phyloP scores from a whole-genome alignment of 2,329 filamentous ascomycete genomes.

The Ophiostoma himal-ulmi region DNA sequence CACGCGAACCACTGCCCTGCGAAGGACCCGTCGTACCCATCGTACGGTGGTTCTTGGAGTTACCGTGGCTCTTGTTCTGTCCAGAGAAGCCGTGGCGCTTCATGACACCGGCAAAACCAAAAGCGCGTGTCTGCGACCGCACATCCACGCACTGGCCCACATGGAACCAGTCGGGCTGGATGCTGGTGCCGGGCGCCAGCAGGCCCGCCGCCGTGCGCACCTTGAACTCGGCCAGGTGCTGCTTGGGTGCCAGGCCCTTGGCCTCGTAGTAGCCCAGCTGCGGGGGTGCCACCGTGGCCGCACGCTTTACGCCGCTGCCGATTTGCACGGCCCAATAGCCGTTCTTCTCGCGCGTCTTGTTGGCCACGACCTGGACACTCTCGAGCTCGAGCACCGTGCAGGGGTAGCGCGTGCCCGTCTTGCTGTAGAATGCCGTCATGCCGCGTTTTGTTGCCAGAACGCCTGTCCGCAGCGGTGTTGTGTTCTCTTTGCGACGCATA shows the following conservation, averaged over 20 bases:
- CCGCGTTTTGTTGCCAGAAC: conserved; percentile 86
- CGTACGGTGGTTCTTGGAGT: conserved; percentile 86
- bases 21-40: conserved; percentile 85
- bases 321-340: conserved; percentile 95
- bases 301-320: conserved; percentile 67
- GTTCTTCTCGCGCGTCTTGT: conserved; percentile 73
- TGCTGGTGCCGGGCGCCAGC: conserved; percentile 64
- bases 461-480: conserved; percentile 66
- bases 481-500: conserved; percentile 52
- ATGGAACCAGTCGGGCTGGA: conserved; percentile 86
- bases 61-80: conserved; percentile 89
- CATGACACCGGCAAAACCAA: conserved; percentile 96
- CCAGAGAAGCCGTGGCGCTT: conserved; percentile 88
- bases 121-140: conserved; percentile 70
- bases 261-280: conserved; percentile 82
- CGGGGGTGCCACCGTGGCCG: conserved; percentile 72
- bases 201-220: conserved; percentile 70
- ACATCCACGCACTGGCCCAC: conserved; percentile 88
- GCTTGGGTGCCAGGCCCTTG: conserved; percentile 76
- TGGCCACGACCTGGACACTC: conserved; percentile 78
- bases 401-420: conserved; percentile 68
- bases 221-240: conserved; percentile 77
- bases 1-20: conserved; percentile 87
- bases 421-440: conserved; percentile 87
- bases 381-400: conserved; percentile 95